A percentile compares a stretch with the other conserved stretches of the same genome.
These are phyloP conservation scores for Dryas drummondii DNA, from an alignment of 306 rosid genomes.

Conservation along the genomic window DNA sequence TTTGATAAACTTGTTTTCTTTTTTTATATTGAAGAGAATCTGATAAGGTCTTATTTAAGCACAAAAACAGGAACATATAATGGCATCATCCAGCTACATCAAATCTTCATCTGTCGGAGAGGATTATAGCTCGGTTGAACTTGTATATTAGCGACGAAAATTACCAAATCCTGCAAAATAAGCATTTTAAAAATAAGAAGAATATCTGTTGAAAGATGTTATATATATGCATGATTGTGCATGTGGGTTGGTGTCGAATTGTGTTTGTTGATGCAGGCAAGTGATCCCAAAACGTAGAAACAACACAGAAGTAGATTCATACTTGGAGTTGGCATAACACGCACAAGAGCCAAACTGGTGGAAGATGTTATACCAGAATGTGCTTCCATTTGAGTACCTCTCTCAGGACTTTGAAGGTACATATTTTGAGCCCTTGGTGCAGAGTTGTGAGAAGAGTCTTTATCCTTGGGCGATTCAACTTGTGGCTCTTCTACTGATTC, in stretches of 20 bases:
- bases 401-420: constrained; percentile 52
- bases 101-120: not conserved
- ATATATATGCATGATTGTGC: not conserved
- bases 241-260: not conserved
- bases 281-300: not conserved
- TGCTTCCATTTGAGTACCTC: constrained; percentile 21
- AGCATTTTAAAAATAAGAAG: not conserved
- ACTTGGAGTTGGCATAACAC: constrained; percentile 14
- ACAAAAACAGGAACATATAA: not conserved
- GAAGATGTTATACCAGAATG: constrained; percentile 2
- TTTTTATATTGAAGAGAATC: too few relatives aligned
- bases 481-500: constrained; percentile 48
- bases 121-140: not conserved
- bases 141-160: constrained; percentile 11
- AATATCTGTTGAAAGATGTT: not conserved
- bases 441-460: constrained; percentile 37
- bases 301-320: not conserved
- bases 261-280: too few relatives aligned
- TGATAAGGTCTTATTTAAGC: not conserved
- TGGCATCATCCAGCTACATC: constrained; percentile 1
- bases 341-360: constrained; percentile 5
- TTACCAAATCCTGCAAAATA: constrained; percentile 19
- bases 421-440: constrained; percentile 31
- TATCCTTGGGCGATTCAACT: constrained; percentile 52
- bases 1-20: too few relatives aligned